phyloP scores from a whole-genome alignment of 1,139 yeast species.

The Arxiozyma bovina region DNA sequence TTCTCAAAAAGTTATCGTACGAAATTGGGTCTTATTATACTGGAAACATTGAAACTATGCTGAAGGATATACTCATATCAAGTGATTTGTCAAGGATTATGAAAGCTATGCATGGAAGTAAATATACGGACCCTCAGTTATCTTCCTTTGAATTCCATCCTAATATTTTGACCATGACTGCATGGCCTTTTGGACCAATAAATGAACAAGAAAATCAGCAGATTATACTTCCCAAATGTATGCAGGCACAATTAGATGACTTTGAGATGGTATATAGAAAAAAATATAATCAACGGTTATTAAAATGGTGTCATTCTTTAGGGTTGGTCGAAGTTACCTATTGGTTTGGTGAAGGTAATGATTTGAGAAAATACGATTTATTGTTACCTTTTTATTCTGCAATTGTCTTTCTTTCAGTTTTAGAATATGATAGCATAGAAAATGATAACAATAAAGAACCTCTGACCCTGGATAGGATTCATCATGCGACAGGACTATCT shows the following conservation, averaged over 20 bases:
- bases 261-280: conserved; percentile 48
- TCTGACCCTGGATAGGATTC: conserved; percentile 54
- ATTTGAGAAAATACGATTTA: conserved; percentile 47
- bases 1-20: conserved; percentile 62
- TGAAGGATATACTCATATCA: conserved; percentile 57
- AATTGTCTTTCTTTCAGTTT: conserved; percentile 61
- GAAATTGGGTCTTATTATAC: conserved; percentile 79
- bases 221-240: conserved; percentile 48
- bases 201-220: conserved; percentile 14
- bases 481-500: conserved; percentile 63
- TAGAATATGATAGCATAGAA: conserved; percentile 32
- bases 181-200: conserved; percentile 28
- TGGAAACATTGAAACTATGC: conserved; percentile 80
- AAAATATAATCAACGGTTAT: conserved; percentile 62
- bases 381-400: conserved; percentile 79
- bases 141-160: conserved; percentile 36
- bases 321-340: conserved; percentile 75
- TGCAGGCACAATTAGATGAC: conserved; percentile 41
- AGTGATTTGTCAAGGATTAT: conserved; percentile 10
- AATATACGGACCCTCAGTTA: background rate
- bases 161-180: conserved; percentile 42
- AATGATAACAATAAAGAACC: conserved; percentile 26
- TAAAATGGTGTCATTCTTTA: conserved; percentile 77
- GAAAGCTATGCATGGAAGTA: background rate
- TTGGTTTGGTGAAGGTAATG: background rate